Percentiles rank a stretch among this genome's conserved stretches.
These are phyloP conservation scores for Wolfiporia cocos DNA, from an alignment of 1,284 basidiomycete species.

Conservation along the genomic window DNA sequence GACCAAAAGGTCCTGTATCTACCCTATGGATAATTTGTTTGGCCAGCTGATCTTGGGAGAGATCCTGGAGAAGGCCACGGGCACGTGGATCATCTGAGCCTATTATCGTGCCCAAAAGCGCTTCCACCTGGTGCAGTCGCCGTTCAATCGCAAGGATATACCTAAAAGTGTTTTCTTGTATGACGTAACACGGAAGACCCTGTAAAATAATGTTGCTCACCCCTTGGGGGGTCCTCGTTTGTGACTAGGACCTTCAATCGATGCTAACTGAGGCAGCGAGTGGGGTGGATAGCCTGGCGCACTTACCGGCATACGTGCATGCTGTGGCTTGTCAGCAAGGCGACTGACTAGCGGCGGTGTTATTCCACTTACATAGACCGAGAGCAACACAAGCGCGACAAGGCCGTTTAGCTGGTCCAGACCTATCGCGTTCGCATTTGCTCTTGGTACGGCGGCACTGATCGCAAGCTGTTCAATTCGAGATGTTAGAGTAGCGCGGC, in stretches of 20 bases:
- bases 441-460: slow-evolving; percentile 27
- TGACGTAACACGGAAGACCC: background rate
- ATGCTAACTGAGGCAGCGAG: background rate
- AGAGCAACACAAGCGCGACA: slow-evolving; percentile 20
- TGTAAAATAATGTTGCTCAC: slow-evolving; percentile 6
- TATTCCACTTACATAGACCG: slow-evolving; percentile 20
- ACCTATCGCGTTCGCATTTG: slow-evolving; percentile 21
- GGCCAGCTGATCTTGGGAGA: slow-evolving; percentile 23
- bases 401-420: slow-evolving; percentile 11
- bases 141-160: slow-evolving; percentile 27
- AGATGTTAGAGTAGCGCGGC: background rate
- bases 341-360: background rate
- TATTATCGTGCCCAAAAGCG: slow-evolving; percentile 25
- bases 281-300: background rate
- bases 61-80: slow-evolving; percentile 20
- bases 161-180: slow-evolving; percentile 7
- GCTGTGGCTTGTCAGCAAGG: slow-evolving; percentile 8
- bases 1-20: slow-evolving; percentile 24
- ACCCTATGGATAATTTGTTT: slow-evolving; percentile 25
- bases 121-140: slow-evolving; percentile 26
- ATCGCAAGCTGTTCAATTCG: slow-evolving; percentile 25
- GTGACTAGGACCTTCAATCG: slow-evolving; percentile 22
- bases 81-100: slow-evolving; percentile 24
- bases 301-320: slow-evolving; percentile 21
- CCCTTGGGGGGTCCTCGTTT: slow-evolving; percentile 27